A percentile compares a stretch with the other conserved stretches of the same genome.
Conservation (phyloP, 2,329 filamentous ascomycete genomes). For the Scopulariopsis brevicaulis region DNA sequence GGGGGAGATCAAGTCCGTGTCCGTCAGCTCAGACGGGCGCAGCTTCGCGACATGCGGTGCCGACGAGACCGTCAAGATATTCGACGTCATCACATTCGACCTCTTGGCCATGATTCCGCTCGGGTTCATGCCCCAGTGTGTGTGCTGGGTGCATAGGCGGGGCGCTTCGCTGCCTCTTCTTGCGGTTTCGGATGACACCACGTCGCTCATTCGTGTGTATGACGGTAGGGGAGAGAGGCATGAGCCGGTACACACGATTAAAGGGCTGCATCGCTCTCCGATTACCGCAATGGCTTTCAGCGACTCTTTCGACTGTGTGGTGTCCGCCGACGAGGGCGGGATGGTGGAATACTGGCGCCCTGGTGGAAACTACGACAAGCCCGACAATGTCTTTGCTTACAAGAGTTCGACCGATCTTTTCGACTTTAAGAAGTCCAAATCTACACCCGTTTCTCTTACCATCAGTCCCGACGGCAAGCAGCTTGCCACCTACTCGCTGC, state of each 20-base stretch:
- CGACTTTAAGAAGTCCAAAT: constrained; percentile 93
- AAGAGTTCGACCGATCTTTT: constrained; percentile 93
- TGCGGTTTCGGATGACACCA: constrained; percentile 67
- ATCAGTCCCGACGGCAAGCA: constrained; percentile 79
- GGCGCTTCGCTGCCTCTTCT: constrained; percentile 81
- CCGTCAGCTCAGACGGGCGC: constrained; percentile 77
- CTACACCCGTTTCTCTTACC: constrained; percentile 67
- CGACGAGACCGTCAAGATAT: constrained; percentile 72
- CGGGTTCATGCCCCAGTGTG: constrained; percentile 60
- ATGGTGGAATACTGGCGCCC: constrained; percentile 98
- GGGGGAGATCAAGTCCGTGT: constrained; percentile 74
- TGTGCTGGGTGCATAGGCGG: constrained; percentile 87
- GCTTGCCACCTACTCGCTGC: constrained; percentile 83
- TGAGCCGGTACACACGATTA: constrained; percentile 65
- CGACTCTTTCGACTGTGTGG: constrained; percentile 74
- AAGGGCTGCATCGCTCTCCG: constrained; percentile 67
- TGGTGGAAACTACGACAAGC: constrained; percentile 73
- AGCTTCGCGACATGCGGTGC: constrained; percentile 83
- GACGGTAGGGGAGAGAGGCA: constrained; percentile 79
- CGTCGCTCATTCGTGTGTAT: constrained; percentile 67
- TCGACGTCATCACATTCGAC: constrained; percentile 78
- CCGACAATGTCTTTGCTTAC: constrained; percentile 79
- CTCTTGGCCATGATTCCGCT: constrained; percentile 73
- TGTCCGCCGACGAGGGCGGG: constrained; percentile 79
- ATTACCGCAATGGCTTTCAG: constrained; percentile 87